Evolutionary conservation across 345 rosid genomes (phyloP), one percentile per base, ranked within the genome.

Genomic region (Camelina hispida): DNA sequence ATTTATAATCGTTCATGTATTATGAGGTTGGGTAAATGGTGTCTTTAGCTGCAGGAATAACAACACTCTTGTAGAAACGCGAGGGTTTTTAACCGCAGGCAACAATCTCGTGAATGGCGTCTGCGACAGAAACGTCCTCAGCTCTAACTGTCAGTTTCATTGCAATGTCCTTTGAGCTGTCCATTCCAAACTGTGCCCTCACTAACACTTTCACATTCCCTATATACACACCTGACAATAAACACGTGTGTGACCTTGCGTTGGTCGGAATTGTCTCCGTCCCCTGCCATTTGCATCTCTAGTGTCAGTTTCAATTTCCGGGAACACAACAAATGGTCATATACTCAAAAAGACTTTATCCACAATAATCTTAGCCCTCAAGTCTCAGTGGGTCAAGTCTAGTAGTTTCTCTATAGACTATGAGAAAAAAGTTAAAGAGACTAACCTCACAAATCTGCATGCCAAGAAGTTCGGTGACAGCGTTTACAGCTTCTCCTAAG

Each of bases 371-470:
- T 15, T 14, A 44, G 16, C 8, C 48, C 48, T 5, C 48, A 44
- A 44, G 17, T 47, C 52, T 47, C 52, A 16, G 18, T 7, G 20
- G 51, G 51, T 46, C 51, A 15, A 46, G 20, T 46, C 16, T 46
- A 44, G 51, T 46, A 46, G 51, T 46, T 46, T 46, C 51, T n/a
- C 9, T n/a, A 46, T 46, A 3, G 22, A 47, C 10, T 47, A 47
- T 47, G 10, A 47, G 52, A 47, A 47, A 47, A 16, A 5, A 50
- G 15, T 25, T 6, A 57, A 48, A 60, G 46, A 44, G 47, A 80
- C 85, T 79, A 52, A 90, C 98, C 96, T 95, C 99, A 61, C 97
- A 95, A 18, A 97, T 90, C 84, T 95, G 99, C 99, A 95, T 85
- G 83, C 99, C 99, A 30, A 95, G 98, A 86, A 95, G 99, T 80